A percentile compares a stretch with the other conserved stretches of the same genome.
These are phyloP conservation scores for Eurotiales sp. DNA, from an alignment of 2,329 filamentous ascomycete genomes.

Conservation along the genomic window DNA sequence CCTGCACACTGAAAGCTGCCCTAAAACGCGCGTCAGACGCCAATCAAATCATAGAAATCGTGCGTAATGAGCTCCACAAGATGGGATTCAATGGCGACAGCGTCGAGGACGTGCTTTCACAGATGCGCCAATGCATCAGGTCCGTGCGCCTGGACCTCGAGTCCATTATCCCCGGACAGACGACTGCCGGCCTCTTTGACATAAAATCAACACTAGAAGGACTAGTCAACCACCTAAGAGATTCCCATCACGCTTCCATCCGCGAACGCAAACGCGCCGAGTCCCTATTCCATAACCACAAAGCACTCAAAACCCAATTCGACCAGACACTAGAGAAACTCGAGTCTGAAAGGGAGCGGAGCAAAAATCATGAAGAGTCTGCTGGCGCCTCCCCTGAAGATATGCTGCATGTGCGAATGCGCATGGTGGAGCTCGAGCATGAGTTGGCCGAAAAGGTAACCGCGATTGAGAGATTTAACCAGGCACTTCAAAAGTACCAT, in stretches of 20 bases:
- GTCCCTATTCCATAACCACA: slow-evolving; percentile 36
- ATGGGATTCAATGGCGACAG: slow-evolving; percentile 37
- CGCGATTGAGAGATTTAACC: slow-evolving; percentile 39
- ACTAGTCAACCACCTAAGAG: slow-evolving; percentile 36
- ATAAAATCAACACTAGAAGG: slow-evolving; percentile 38
- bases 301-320: slow-evolving; percentile 42
- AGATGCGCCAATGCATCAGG: slow-evolving; percentile 39
- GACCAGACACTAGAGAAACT: slow-evolving; percentile 38
- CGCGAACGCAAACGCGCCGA: slow-evolving; percentile 30
- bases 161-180: slow-evolving; percentile 42
- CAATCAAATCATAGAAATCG: slow-evolving; percentile 30
- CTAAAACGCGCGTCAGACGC: slow-evolving; percentile 38
- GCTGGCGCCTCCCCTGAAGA: slow-evolving; percentile 43
- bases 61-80: slow-evolving; percentile 32
- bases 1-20: slow-evolving; percentile 33
- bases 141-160: slow-evolving; percentile 44
- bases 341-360: slow-evolving; percentile 34
- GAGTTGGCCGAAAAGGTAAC: slow-evolving; percentile 38
- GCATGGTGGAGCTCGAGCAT: slow-evolving; percentile 39
- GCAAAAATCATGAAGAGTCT: slow-evolving; percentile 35
- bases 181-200: slow-evolving; percentile 34
- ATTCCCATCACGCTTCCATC: slow-evolving; percentile 31
- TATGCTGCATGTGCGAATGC: slow-evolving; percentile 43
- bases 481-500: slow-evolving; percentile 42
- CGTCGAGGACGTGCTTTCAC: slow-evolving; percentile 29